Conservation (phyloP, 257 asterid species). For the Nicotiana knightiana region DNA sequence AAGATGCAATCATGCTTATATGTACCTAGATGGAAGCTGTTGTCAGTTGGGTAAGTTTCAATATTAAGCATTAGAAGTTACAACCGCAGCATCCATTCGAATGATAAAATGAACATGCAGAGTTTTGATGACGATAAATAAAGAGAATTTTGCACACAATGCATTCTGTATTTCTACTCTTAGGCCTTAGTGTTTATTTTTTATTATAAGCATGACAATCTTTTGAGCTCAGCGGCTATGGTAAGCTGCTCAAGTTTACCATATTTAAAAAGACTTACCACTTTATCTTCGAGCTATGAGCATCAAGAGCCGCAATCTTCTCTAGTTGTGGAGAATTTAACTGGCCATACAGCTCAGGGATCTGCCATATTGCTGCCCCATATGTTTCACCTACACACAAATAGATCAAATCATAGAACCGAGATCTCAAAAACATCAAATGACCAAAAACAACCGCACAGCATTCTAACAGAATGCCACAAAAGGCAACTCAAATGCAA, state of each 20-base stretch:
- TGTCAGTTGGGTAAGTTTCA: neutral
- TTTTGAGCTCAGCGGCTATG: neutral
- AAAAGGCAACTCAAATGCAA: neutral
- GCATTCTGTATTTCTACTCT: neutral
- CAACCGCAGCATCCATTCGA: neutral
- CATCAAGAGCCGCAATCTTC: conserved; percentile 76
- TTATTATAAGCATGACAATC: neutral
- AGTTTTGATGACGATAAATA: neutral
- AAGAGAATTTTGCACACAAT: neutral
- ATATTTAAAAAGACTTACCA: conserved; percentile 38
- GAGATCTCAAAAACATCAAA: neutral
- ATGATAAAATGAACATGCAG: neutral
- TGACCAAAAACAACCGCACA: conserved; percentile 1
- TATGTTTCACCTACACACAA: conserved; percentile 59
- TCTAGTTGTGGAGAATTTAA: conserved; percentile 89
- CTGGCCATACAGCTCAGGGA: conserved; percentile 95
- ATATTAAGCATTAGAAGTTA: neutral
- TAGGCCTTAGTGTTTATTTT: neutral
- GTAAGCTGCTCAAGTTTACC: neutral
- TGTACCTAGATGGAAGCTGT: neutral
- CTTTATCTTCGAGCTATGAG: conserved; percentile 66
- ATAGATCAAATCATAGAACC: conserved; percentile 2
- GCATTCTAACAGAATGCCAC: neutral
- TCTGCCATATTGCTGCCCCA: conserved; percentile 96
- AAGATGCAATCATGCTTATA: neutral